Base-by-base conservation (phyloP, 2,329 filamentous ascomycete species). In the Aaosphaeria pasadenensis region DNA sequence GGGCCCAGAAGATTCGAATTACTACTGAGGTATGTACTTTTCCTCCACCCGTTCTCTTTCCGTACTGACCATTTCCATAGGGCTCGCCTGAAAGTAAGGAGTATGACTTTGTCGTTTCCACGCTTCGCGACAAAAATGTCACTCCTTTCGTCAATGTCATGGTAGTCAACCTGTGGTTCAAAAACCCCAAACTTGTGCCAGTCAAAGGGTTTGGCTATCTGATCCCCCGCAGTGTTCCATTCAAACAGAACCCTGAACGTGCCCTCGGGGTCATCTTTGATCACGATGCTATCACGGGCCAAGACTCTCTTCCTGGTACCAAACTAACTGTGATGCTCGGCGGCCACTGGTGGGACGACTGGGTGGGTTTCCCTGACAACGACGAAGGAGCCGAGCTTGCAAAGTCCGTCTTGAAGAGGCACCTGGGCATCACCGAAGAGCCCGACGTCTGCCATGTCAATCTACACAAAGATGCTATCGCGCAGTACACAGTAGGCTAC, bases 321-420 rank as follows among this genome's bases (percentile, higher is more conserved):
- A 96, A 95, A 69, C 72, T 97, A 45, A 96, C 92, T 11, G 88
- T 97, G 58, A 95, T 99, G 84, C 76, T 99, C 48, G 94, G 94
- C 50, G 94, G 94, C 1, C 91, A 96, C 72, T 90, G 89, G 81
- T 97, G 89, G 89, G 79, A 90, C 66, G 80, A 75, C 49, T 84
- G 79, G 74, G 62, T 70, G 2, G 72, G 75, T 36, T 82, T 82
- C 48, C 91, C 90, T 0, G 74, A 80, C 44, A 78, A 85, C 52
- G 76, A 85, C 11, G 79, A 88, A 55, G 90, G 84, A 11, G 73
- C 88, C 29, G 64, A 71, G 5, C 87, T 92, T 80, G 90, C 91
- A 32, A 81, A 82, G 52, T 71, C 76, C 1, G 75, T 95, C 5
- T 74, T 96, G 1, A 72, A 80, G 52, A 80, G 90, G 17, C 91